Evolutionary conservation across 164 flowering plant species (phyloP).

Genomic region (Protea cynaroides): DNA sequence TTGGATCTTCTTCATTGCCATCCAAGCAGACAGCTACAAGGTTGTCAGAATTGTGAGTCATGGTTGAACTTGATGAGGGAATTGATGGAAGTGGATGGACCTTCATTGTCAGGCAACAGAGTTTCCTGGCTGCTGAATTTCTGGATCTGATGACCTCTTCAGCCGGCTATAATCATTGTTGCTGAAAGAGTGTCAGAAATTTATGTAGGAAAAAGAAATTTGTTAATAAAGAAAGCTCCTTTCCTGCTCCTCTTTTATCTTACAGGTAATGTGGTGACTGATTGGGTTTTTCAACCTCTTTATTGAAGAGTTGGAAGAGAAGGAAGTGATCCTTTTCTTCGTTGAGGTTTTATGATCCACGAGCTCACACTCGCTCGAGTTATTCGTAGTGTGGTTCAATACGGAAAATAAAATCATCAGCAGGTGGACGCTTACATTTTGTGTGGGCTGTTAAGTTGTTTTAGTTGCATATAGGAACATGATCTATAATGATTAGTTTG

Average conservation of each 20-base stretch:
- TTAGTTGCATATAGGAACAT: too few relatives aligned
- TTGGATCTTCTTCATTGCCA: not conserved
- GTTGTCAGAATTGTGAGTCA: not conserved
- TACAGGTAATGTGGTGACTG: not conserved
- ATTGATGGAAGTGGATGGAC: not conserved
- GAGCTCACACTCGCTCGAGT: too few relatives aligned
- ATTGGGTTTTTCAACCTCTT: not conserved
- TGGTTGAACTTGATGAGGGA: not conserved
- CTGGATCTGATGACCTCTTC: not conserved
- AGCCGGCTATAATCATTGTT: not conserved
- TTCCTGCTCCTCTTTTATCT: not conserved
- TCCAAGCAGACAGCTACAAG: not conserved
- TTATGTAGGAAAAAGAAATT: not conserved
- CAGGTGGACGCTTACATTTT: too few relatives aligned
- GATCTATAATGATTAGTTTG: too few relatives aligned
- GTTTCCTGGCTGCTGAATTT: not conserved
- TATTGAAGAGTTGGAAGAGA: too few relatives aligned
- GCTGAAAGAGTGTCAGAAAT: not conserved
- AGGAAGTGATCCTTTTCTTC: too few relatives aligned
- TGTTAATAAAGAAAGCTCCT: not conserved
- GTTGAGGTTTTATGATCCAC: too few relatives aligned
- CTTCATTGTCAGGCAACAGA: too few relatives aligned
- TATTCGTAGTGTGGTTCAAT: too few relatives aligned
- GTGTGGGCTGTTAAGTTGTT: too few relatives aligned
- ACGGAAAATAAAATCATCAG: too few relatives aligned